These are phyloP conservation scores for Phytophthora citrophthora DNA, from an alignment of 352 stramenopile species.

Conservation along the genomic window DNA sequence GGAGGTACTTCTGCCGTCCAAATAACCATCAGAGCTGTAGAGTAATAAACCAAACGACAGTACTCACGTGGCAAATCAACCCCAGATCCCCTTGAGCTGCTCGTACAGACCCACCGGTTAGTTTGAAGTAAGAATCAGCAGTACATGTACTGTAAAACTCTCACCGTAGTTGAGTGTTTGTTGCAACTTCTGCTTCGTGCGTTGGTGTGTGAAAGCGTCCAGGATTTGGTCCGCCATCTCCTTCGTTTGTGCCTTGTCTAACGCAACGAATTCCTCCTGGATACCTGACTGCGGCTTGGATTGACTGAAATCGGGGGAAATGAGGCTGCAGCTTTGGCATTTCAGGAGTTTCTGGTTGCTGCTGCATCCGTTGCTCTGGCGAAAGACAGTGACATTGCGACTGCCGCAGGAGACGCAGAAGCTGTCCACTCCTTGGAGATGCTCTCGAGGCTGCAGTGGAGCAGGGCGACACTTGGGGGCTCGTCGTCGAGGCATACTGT, in stretches of 20 bases:
- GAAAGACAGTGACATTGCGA: constrained; percentile 41
- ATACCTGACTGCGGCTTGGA: constrained; percentile 29
- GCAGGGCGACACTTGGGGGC: constrained; percentile 12
- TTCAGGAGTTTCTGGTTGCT: constrained; percentile 36
- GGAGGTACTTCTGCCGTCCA: constrained; percentile 52
- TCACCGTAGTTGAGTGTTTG: constrained; percentile 44
- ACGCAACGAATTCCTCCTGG: constrained; percentile 28
- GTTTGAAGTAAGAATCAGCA: neutral
- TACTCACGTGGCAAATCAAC: constrained; percentile 47
- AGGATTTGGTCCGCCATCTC: constrained; percentile 60
- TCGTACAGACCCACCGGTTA: neutral
- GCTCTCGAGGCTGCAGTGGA: constrained; percentile 15
- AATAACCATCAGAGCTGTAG: neutral
- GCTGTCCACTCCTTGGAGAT: constrained; percentile 33
- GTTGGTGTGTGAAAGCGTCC: constrained; percentile 50
- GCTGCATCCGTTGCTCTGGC: neutral
- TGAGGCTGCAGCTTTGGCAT: constrained; percentile 57
- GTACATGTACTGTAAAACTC: neutral
- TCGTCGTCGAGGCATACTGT: constrained; percentile 24
- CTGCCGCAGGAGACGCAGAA: constrained; percentile 64
- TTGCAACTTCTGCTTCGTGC: constrained; percentile 46
- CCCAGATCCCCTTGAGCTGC: constrained; percentile 53
- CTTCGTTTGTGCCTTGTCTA: constrained; percentile 37
- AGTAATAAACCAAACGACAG: neutral
- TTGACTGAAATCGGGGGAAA: constrained; percentile 55